Conservation (phyloP, 2,329 filamentous ascomycete species). For the Phialophora expanda region DNA sequence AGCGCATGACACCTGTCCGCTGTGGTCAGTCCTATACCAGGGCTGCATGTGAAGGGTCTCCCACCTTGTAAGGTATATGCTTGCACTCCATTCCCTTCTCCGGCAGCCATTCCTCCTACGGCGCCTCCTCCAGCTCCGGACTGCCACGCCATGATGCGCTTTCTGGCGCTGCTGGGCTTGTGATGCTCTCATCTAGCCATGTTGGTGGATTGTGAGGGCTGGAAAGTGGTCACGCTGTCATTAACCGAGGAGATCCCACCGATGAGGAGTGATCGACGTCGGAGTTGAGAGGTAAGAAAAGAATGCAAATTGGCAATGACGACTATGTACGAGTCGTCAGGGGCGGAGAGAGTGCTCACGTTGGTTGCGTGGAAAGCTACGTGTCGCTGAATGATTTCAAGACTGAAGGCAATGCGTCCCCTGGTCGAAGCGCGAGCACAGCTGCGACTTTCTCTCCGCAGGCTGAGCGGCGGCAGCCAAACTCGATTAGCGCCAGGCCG, state of each 20-base stretch:
- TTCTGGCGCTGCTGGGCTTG: slow-evolving; percentile 30
- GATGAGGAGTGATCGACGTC: slow-evolving; percentile 7
- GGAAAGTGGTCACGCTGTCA: slow-evolving; percentile 25
- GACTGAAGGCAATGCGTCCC: slow-evolving; percentile 5
- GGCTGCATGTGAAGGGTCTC: background rate
- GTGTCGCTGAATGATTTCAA: slow-evolving; percentile 6
- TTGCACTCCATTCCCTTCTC: slow-evolving; percentile 38
- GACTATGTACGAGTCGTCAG: background rate
- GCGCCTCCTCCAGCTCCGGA: slow-evolving; percentile 36
- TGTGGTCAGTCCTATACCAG: slow-evolving; percentile 9
- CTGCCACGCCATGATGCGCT: slow-evolving; percentile 41
- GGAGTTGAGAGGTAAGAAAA: background rate
- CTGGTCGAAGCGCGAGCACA: slow-evolving; percentile 25
- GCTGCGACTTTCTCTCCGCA: slow-evolving; percentile 16
- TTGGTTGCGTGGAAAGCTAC: slow-evolving; percentile 4
- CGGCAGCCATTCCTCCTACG: slow-evolving; percentile 32
- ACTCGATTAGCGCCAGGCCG: slow-evolving; percentile 15
- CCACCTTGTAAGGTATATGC: slow-evolving; percentile 40
- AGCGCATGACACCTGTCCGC: slow-evolving; percentile 90
- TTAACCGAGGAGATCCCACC: slow-evolving; percentile 17
- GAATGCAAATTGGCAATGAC: slow-evolving; percentile 1
- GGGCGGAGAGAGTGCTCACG: background rate
- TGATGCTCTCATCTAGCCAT: slow-evolving; percentile 39
- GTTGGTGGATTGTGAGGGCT: slow-evolving; percentile 12
- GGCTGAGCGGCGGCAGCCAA: slow-evolving; percentile 18